Base-by-base conservation (phyloP, 2,329 filamentous ascomycete genomes). In the Aspergillus udagawae region DNA sequence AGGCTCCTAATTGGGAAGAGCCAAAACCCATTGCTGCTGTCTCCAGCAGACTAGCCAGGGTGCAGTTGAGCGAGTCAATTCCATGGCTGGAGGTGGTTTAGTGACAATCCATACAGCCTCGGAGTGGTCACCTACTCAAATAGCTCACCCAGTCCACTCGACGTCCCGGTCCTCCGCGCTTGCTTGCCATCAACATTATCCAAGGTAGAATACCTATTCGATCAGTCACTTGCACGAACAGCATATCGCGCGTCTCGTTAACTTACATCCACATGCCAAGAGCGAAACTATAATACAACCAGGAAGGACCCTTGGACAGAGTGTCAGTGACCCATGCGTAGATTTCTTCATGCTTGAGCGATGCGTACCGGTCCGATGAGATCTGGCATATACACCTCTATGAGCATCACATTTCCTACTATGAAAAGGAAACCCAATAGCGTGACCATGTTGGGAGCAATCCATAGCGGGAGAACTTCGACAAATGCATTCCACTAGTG, bases 101-200 rank as follows among this genome's bases (percentile, higher is more conserved):
- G 70, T 61, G 55, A 56, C 47, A 29, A 17, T 57, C 60, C 59
- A 55, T 54, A 53, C 54, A 41, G 54, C 21, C n/a, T 7, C 47
- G 12, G 23, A 38, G 48, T 52, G 41, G 49, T 57, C 66, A 76
- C 81, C 65, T 77, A 85, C 83, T 99, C 94, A 77, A 99, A 99
- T 14, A 99, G 86, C 77, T 99, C 94, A 65, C 94, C 94, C 27
- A 99, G 82, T 0, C 91, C 91, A 72, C 92, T 97, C 29, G 93
- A 97, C 3, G 93, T 97, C 53, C 93, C 92, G 3, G 94, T 99
- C 68, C 94, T 84, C 63, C 94, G 85, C 57, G 94, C 94, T 79
- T 99, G 94, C 78, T 99, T 99, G 66, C 94, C 94, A 75, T 99
- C 94, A 63, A 97, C 89, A 74, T 99, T 99, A 80, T 99, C 94